These are phyloP conservation scores for Trypethelium eluteriae DNA, from an alignment of 495 filamentous ascomycete genomes.

Conservation along the genomic window DNA sequence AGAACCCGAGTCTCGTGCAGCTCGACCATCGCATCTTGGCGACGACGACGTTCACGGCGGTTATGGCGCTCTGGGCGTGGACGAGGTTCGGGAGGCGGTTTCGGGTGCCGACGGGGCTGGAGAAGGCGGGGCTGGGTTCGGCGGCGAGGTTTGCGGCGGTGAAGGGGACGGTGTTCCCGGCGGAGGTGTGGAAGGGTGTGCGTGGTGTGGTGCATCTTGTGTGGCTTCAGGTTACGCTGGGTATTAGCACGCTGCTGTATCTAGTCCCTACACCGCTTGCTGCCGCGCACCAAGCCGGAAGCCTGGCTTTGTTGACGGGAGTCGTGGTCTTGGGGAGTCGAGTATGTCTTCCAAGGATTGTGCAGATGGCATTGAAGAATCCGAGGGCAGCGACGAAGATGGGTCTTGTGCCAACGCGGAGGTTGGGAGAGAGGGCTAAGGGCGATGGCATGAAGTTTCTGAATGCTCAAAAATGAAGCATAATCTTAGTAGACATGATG, in stretches of 20 bases:
- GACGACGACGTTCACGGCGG: slow-evolving; percentile 74
- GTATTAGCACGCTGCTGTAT: slow-evolving; percentile 85
- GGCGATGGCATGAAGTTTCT: neutral
- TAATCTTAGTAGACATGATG: neutral
- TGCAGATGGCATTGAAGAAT: neutral
- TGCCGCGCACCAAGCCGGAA: slow-evolving; percentile 88
- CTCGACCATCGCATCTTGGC: slow-evolving; percentile 92
- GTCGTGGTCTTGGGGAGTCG: slow-evolving; percentile 65
- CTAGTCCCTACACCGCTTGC: slow-evolving; percentile 83
- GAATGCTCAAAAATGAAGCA: neutral
- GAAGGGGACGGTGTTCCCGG: slow-evolving; percentile 49
- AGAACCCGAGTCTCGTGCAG: slow-evolving; percentile 91
- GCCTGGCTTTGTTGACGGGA: slow-evolving; percentile 74
- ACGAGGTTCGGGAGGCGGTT: slow-evolving; percentile 42
- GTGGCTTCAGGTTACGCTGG: slow-evolving; percentile 71
- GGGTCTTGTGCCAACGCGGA: neutral
- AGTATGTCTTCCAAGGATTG: slow-evolving; percentile 45
- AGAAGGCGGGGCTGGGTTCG: slow-evolving; percentile 17
- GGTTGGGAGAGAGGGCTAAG: neutral
- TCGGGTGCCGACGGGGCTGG: slow-evolving; percentile 44
- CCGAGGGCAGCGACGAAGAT: neutral
- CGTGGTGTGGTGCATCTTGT: slow-evolving; percentile 77
- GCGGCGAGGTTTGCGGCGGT: neutral
- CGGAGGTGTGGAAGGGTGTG: slow-evolving; percentile 58
- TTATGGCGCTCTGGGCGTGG: slow-evolving; percentile 72